Conservation (phyloP, 352 stramenopile species). For the Phytophthora nicotianae region DNA sequence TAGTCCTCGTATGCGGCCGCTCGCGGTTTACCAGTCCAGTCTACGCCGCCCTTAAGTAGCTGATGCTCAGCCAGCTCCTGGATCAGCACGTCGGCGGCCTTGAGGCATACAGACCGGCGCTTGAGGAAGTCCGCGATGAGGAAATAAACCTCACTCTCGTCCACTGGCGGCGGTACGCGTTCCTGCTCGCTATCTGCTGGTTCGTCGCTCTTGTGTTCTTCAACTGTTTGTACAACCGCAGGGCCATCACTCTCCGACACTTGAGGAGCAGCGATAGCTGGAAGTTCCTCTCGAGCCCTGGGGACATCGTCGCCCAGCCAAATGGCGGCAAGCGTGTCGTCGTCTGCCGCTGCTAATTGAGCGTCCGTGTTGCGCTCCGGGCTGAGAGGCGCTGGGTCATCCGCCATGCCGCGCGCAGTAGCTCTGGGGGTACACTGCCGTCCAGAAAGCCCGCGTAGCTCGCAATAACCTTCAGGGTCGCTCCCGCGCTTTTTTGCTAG, state of each 20-base stretch:
- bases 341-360: constrained; percentile 3
- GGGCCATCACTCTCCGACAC: not conserved
- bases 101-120: constrained; percentile 61
- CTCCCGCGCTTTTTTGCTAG: constrained; percentile 30
- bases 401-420: constrained; percentile 19
- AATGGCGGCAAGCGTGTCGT: constrained; percentile 8
- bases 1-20: constrained; percentile 77
- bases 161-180: constrained; percentile 7
- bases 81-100: constrained; percentile 70
- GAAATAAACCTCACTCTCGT: constrained; percentile 79
- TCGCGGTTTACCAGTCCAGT: constrained; percentile 64
- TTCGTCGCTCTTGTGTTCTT: constrained; percentile 20
- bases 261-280: constrained; percentile 21
- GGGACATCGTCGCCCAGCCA: constrained; percentile 8
- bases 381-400: constrained; percentile 17
- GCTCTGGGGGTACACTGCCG: not conserved
- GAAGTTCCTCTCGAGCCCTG: constrained; percentile 22
- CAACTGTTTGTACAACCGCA: constrained; percentile 5
- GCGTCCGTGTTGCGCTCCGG: constrained; percentile 11
- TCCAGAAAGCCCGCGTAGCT: constrained; percentile 9
- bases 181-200: constrained; percentile 7
- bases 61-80: constrained; percentile 64
- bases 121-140: constrained; percentile 88
- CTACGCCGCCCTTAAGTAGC: constrained; percentile 59
- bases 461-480: constrained; percentile 6